Percentiles rank a stretch among this genome's conserved stretches.
phyloP scores from a whole-genome alignment of 495 filamentous ascomycete species.

The Letharia lupina region DNA sequence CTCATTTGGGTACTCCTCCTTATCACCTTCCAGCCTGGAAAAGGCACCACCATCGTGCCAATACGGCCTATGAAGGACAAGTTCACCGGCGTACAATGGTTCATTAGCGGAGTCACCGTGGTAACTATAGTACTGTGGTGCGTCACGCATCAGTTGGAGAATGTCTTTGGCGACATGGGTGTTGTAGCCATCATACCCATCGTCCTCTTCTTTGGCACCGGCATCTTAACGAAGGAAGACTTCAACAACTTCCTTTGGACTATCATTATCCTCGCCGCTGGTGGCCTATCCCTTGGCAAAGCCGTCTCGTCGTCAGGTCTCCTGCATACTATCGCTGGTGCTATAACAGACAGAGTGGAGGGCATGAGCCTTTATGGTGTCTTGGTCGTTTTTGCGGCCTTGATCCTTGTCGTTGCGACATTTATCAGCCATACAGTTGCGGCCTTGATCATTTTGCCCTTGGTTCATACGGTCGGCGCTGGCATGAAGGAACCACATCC shows the following conservation, averaged over 20 bases:
- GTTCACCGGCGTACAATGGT: constrained; percentile 87
- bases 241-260: constrained; percentile 99
- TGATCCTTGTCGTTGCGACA: constrained; percentile 90
- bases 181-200: constrained; percentile 95
- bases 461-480: constrained; percentile 77
- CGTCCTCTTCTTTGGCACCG: constrained; percentile 91
- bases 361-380: constrained; percentile 80
- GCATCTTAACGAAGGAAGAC: constrained; percentile 97
- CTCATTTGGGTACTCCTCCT: constrained; percentile 85
- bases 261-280: constrained; percentile 96
- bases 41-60: constrained; percentile 82
- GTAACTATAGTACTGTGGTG: constrained; percentile 89
- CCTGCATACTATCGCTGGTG: constrained; percentile 74
- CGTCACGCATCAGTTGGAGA: constrained; percentile 76
- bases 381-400: constrained; percentile 69
- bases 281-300: constrained; percentile 86
- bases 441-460: constrained; percentile 85
- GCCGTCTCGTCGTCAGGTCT: constrained; percentile 89
- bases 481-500: constrained; percentile 84
- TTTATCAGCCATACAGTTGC: constrained; percentile 98
- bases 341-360: constrained; percentile 64
- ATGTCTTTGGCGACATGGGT: constrained; percentile 92
- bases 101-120: constrained; percentile 79
- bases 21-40: constrained; percentile 71
- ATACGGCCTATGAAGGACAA: constrained; percentile 80